Evolutionary conservation across 108 stramenopile genomes (phyloP), one percentile per base, ranked within the genome.

Genomic region (Cyclotella choctawhatcheeana): DNA sequence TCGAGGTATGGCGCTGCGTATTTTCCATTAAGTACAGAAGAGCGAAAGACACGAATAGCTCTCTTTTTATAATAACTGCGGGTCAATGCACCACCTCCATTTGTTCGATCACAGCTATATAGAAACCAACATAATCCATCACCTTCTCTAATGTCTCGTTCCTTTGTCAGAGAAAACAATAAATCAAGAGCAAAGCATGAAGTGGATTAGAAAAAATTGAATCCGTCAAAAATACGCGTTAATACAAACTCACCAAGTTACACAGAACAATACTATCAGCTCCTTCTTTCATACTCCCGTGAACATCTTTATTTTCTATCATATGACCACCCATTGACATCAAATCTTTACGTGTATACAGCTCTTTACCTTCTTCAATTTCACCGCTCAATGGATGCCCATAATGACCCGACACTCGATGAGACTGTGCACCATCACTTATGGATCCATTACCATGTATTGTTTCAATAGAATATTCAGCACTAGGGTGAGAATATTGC

Each of bases 231-330:
- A 3, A 14, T 8, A 58, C n/a, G n/a, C n/a, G n/a, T n/a, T n/a
- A n/a, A n/a, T n/a, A n/a, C n/a, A n/a, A n/a, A 81, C 72, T 45
- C 62, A 66, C 58, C 77, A 85, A 67, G 56, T 79, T 75, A 16
- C 77, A 71, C 40, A 84, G n/a, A 22, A 83, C 76, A 37, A 88
- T 72, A 44, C 82, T 82, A 69, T 88, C 84, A 22, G 77, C 82
- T 0, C 87, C 87, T 22, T 69, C 61, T 56, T 74, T 71, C 64
- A 71, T 71, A 64, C 67, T 80, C 18, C 87, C 87, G 67, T 84
- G 84, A 43, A 88, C 73, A 67, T 84, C 82, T 29, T 79, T 79
- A 50, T 60, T 18, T 37, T 84, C 74, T 44, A 67, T 33, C 52
- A 44, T 35, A 63, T 82, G 82, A 24, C 71, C 82, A 60, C 77